These are phyloP conservation scores for Leptosphaerulina australis DNA, from an alignment of 2,329 filamentous ascomycete species.

Conservation along the genomic window DNA sequence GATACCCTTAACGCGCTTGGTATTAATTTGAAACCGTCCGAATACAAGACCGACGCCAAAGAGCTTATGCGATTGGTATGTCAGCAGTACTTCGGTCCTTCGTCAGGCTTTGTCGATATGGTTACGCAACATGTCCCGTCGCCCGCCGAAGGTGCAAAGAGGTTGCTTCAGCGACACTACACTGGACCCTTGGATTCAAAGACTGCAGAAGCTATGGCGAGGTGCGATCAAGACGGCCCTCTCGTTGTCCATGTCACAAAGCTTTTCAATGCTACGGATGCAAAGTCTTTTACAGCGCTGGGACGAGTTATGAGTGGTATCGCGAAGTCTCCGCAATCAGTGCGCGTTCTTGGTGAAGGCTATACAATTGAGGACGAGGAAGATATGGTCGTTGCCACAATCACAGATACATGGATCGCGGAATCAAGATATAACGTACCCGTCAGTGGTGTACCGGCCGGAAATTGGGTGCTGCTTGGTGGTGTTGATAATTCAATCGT, in stretches of 20 bases:
- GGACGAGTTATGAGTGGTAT: conserved; percentile 93
- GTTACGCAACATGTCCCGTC: conserved; percentile 87
- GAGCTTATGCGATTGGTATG: conserved; percentile 88
- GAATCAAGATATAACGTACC: conserved; percentile 93
- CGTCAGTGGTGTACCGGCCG: conserved; percentile 88
- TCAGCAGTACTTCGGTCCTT: conserved; percentile 91
- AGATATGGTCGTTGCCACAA: conserved; percentile 88
- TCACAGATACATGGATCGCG: conserved; percentile 85
- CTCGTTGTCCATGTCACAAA: conserved; percentile 93
- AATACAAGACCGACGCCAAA: conserved; percentile 88
- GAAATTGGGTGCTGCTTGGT: conserved; percentile 88
- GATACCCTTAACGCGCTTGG: conserved; percentile 78
- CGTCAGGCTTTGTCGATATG: conserved; percentile 95
- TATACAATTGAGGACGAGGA: conserved; percentile 98
- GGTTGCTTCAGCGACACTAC: conserved; percentile 84
- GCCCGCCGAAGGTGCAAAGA: conserved; percentile 76
- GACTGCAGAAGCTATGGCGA: conserved; percentile 77
- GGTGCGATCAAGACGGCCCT: conserved; percentile 87
- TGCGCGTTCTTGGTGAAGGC: conserved; percentile 90
- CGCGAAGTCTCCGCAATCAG: conserved; percentile 77
- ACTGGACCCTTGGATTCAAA: conserved; percentile 86
- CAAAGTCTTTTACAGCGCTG: conserved; percentile 87
- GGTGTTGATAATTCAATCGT: conserved; percentile 98
- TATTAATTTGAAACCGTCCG: conserved; percentile 87
- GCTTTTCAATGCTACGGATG: conserved; percentile 86